Conservation (phyloP, 106 monocot species). For the Agapanthus africanus region DNA sequence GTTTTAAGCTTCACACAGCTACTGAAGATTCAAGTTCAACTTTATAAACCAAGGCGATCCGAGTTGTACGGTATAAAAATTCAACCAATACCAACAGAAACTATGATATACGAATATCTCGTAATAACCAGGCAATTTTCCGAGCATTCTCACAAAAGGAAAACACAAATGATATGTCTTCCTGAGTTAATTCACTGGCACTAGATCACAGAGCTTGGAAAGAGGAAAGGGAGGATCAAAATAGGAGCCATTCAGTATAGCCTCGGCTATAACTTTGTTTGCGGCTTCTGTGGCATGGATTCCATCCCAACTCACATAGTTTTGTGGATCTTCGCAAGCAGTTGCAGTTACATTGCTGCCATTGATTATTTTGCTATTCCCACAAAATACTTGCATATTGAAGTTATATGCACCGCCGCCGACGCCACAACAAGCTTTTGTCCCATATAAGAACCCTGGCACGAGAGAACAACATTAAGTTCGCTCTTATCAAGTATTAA, state of each 20-base stretch:
- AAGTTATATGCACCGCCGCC: conserved; percentile 73
- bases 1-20: too few relatives aligned
- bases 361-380: conserved; percentile 56
- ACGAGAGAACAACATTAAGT: neutral
- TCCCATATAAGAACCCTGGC: conserved; percentile 54
- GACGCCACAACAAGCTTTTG: conserved; percentile 68
- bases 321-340: conserved; percentile 58
- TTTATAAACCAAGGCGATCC: too few relatives aligned
- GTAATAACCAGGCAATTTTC: too few relatives aligned
- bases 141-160: too few relatives aligned
- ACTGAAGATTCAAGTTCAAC: too few relatives aligned
- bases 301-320: conserved; percentile 92
- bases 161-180: too few relatives aligned
- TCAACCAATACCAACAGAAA: too few relatives aligned
- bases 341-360: conserved; percentile 37
- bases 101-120: too few relatives aligned
- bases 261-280: conserved; percentile 39
- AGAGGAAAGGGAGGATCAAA: conserved; percentile 56
- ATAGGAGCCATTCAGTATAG: conserved; percentile 44
- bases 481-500: neutral
- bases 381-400: conserved; percentile 44
- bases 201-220: conserved; percentile 38
- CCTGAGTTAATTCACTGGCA: too few relatives aligned
- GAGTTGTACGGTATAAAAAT: too few relatives aligned
- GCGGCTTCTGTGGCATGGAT: conserved; percentile 82